These are phyloP conservation scores for Nadsonia commutata DNA, from an alignment of 1,139 yeast genomes.

Conservation along the genomic window DNA sequence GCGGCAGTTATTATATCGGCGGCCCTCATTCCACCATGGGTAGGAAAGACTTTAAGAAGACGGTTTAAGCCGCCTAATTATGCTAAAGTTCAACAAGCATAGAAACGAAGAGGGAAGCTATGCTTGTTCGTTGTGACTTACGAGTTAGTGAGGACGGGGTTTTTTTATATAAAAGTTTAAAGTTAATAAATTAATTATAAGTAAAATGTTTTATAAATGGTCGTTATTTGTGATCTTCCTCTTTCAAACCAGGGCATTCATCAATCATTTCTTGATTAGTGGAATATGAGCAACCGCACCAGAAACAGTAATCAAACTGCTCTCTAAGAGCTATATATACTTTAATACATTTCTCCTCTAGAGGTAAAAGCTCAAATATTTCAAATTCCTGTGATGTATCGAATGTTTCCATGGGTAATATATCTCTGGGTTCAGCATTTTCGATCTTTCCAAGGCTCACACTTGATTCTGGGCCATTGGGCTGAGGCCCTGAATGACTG, in stretches of 20 bases:
- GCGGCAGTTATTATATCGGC: slow-evolving; percentile 45
- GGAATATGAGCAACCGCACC: background rate
- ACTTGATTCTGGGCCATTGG: too few relatives aligned
- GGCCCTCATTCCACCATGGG: slow-evolving; percentile 84
- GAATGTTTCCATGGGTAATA: too few relatives aligned
- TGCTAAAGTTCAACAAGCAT: slow-evolving; percentile 83
- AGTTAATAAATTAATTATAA: too few relatives aligned
- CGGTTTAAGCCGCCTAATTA: slow-evolving; percentile 84
- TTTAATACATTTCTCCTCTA: background rate
- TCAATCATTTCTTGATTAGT: background rate
- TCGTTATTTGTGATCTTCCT: background rate
- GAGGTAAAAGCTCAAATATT: background rate
- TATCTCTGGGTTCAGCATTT: too few relatives aligned
- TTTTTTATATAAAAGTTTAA: too few relatives aligned
- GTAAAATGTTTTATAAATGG: too few relatives aligned
- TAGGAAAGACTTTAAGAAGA: slow-evolving; percentile 58
- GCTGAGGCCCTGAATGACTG: too few relatives aligned
- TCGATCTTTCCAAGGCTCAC: too few relatives aligned
- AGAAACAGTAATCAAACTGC: background rate
- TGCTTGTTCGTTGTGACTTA: too few relatives aligned
- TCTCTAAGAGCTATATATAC: background rate
- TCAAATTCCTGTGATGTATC: too few relatives aligned
- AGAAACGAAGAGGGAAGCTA: too few relatives aligned
- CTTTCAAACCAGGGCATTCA: background rate
- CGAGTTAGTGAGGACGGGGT: too few relatives aligned